phyloP scores from a whole-genome alignment of 148 eudicot genomes.

The Pharnaceum exiguum region DNA sequence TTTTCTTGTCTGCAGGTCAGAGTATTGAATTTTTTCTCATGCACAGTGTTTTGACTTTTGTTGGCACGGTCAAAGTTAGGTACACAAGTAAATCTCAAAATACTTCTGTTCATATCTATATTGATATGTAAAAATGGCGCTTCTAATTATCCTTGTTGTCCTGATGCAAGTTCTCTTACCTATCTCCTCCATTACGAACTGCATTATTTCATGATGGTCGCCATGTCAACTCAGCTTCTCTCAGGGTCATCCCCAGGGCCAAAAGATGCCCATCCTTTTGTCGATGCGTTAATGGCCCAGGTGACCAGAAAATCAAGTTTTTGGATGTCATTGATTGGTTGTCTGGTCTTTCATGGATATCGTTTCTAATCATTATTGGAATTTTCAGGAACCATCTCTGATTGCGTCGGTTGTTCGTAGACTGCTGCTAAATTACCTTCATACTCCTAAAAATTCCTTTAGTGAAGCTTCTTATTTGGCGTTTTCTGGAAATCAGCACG shows the following conservation, averaged over 20 bases:
- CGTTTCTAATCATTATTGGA: neutral
- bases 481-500: conserved; percentile 54
- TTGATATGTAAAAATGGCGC: neutral
- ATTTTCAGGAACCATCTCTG: conserved; percentile 62
- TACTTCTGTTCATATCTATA: neutral
- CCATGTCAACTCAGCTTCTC: conserved; percentile 92
- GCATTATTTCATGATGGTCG: conserved; percentile 74
- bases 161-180: conserved; percentile 53
- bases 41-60: conserved; percentile 51
- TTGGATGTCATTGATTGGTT: neutral
- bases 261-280: conserved; percentile 69
- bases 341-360: conserved; percentile 4
- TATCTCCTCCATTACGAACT: conserved; percentile 78
- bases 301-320: conserved; percentile 25
- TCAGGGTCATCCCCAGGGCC: conserved; percentile 83
- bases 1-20: conserved; percentile 43
- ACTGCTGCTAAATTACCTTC: conserved; percentile 70
- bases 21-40: conserved; percentile 49
- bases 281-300: conserved; percentile 77
- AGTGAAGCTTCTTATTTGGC: conserved; percentile 40
- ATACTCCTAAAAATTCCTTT: conserved; percentile 37
- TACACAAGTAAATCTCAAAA: conserved; percentile 23
- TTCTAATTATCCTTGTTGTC: conserved; percentile 25
- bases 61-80: conserved; percentile 82
- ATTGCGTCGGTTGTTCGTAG: conserved; percentile 58